These are phyloP conservation scores for Chiua virens DNA, from an alignment of 768 basidiomycete species.

Conservation along the genomic window DNA sequence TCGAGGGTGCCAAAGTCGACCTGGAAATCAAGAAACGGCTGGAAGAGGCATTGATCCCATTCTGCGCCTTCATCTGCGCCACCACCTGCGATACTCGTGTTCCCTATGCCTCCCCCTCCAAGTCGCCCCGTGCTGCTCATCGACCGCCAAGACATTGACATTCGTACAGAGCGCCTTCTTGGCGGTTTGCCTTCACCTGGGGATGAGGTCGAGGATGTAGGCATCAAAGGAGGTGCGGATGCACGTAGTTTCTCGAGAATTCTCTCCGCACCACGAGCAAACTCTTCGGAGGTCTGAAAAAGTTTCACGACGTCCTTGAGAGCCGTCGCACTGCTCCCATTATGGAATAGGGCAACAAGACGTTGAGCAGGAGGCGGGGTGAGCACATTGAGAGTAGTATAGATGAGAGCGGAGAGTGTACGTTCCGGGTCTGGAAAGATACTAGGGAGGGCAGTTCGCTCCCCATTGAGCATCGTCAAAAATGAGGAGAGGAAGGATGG, in stretches of 20 bases:
- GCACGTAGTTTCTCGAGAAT: conserved; percentile 72
- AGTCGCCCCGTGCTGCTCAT: conserved; percentile 26
- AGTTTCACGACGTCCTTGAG: conserved; percentile 70
- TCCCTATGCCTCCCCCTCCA: conserved; percentile 11
- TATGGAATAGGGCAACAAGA: conserved; percentile 65
- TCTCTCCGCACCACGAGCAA: conserved; percentile 70
- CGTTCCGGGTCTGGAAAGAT: conserved; percentile 86
- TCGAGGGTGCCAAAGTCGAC: conserved; percentile 82
- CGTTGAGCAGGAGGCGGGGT: conserved; percentile 82
- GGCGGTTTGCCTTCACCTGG: conserved; percentile 29
- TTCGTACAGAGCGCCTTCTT: conserved; percentile 58
- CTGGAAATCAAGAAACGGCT: conserved; percentile 92
- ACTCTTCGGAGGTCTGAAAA: conserved; percentile 79
- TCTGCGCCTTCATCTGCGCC: conserved; percentile 37
- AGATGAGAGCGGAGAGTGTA: conserved; percentile 80
- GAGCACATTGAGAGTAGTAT: conserved; percentile 74
- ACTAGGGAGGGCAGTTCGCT: conserved; percentile 69
- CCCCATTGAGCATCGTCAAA: conserved; percentile 61
- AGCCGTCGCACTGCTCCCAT: conserved; percentile 55
- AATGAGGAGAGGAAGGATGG: conserved; percentile 74
- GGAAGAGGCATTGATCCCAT: conserved; percentile 93
- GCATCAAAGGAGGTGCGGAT: conserved; percentile 25
- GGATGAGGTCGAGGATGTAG: conserved; percentile 24
- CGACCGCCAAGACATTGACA: conserved; percentile 64
- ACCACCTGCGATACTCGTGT: neutral